phyloP scores from a whole-genome alignment of 1,139 yeast species.

The Hansenula lynferdii region DNA sequence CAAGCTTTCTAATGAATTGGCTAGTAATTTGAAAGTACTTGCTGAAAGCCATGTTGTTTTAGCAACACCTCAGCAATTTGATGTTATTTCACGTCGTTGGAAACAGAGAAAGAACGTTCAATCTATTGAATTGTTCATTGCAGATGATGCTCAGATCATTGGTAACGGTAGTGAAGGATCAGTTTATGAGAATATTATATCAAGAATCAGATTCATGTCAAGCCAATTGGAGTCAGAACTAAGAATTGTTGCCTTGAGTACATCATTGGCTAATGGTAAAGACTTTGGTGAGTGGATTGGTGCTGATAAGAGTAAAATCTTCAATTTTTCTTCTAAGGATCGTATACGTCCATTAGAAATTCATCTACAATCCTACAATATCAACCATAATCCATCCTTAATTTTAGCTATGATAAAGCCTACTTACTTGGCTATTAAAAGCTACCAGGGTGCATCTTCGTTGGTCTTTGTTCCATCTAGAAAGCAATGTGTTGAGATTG shows the following conservation, averaged over 20 bases:
- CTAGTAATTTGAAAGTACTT: conserved; percentile 48
- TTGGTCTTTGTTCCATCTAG: conserved; percentile 56
- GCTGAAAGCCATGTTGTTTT: conserved; percentile 62
- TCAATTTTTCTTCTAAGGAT: conserved; percentile 65
- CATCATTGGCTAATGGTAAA: conserved; percentile 67
- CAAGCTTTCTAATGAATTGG: conserved; percentile 59
- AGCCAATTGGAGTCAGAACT: conserved; percentile 51
- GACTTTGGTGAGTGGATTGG: conserved; percentile 91
- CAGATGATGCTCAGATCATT: conserved; percentile 72
- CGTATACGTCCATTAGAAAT: conserved; percentile 55
- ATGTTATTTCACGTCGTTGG: conserved; percentile 74
- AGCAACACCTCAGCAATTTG: conserved; percentile 79
- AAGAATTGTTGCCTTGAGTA: conserved; percentile 63
- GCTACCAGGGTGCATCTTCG: conserved; percentile 30
- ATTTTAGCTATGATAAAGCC: conserved; percentile 48
- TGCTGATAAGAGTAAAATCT: conserved; percentile 48
- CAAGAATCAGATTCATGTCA: conserved; percentile 68
- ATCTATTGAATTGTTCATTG: conserved; percentile 59
- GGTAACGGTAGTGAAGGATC: conserved; percentile 56
- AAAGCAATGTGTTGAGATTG: conserved; percentile 49
- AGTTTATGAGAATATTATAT: conserved; percentile 61
- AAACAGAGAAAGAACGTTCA: conserved; percentile 68
- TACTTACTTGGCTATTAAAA: conserved; percentile 33
- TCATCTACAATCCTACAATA: conserved; percentile 47
- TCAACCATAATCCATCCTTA: conserved; percentile 44